Conservation (phyloP, 2,329 filamentous ascomycete genomes). For the Ilyonectria sp. region DNA sequence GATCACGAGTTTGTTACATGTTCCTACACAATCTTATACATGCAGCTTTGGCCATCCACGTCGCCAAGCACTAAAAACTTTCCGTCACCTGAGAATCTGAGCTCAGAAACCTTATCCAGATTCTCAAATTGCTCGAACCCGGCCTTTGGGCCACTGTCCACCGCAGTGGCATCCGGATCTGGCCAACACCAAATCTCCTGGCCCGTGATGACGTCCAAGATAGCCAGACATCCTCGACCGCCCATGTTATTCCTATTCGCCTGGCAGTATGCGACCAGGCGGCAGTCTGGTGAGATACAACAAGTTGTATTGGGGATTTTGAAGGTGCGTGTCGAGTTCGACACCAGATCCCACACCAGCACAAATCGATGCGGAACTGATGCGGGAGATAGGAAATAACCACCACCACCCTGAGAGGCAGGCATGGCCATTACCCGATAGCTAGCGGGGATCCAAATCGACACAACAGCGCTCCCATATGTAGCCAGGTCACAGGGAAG, state of each 20-base stretch:
- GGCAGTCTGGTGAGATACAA: constrained; percentile 59
- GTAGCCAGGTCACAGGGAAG: constrained; percentile 55
- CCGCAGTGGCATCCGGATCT: constrained; percentile 48
- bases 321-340: constrained; percentile 55
- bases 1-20: neutral
- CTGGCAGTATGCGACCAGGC: constrained; percentile 59
- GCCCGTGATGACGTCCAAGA: constrained; percentile 57
- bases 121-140: constrained; percentile 53
- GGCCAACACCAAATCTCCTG: constrained; percentile 58
- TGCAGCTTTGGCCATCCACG: constrained; percentile 51
- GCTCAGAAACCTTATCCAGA: constrained; percentile 54
- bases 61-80: constrained; percentile 55
- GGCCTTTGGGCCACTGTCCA: constrained; percentile 39
- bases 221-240: constrained; percentile 52
- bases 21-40: constrained; percentile 53
- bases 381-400: constrained; percentile 51
- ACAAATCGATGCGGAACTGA: constrained; percentile 53
- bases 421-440: constrained; percentile 53
- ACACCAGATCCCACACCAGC: constrained; percentile 58
- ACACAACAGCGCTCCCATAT: constrained; percentile 57
- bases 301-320: constrained; percentile 57
- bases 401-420: constrained; percentile 39
- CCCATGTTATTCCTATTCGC: constrained; percentile 51
- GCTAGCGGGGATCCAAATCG: constrained; percentile 58
- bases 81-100: constrained; percentile 57